Percentiles rank a stretch among this genome's conserved stretches.
Conservation (phyloP, 1,139 yeast species). For the Scheffersomyces parashehatae region DNA sequence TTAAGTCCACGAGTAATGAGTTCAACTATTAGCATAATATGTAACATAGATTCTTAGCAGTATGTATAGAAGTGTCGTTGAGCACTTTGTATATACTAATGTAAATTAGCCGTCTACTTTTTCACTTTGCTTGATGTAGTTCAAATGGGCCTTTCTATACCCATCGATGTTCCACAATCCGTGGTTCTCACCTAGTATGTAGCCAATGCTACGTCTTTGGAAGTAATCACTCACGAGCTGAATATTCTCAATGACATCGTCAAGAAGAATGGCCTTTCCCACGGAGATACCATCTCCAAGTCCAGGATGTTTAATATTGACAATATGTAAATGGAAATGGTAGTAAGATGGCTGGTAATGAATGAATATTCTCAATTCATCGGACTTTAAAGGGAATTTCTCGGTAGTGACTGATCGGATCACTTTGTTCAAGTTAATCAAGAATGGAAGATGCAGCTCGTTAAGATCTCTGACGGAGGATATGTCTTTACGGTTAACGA, state of each 20-base stretch:
- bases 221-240: slow-evolving; percentile 50
- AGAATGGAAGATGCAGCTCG: slow-evolving; percentile 56
- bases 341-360: slow-evolving; percentile 97
- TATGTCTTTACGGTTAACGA: slow-evolving; percentile 73
- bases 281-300: slow-evolving; percentile 68
- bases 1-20: slow-evolving; percentile 63
- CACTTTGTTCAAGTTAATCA: slow-evolving; percentile 44
- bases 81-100: slow-evolving; percentile 1
- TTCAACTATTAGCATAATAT: slow-evolving; percentile 54
- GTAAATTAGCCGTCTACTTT: neutral
- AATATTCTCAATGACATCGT: slow-evolving; percentile 77
- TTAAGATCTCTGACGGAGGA: slow-evolving; percentile 75
- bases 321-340: slow-evolving; percentile 93
- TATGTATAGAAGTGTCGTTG: too few species aligned
- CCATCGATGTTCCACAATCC: slow-evolving; percentile 60
- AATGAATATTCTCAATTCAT: slow-evolving; percentile 69
- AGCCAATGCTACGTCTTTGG: slow-evolving; percentile 44
- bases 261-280: slow-evolving; percentile 82
- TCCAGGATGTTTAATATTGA: slow-evolving; percentile 71
- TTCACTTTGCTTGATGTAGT: neutral
- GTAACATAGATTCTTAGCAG: too few species aligned
- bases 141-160: slow-evolving; percentile 8
- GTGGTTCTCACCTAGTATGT: slow-evolving; percentile 72
- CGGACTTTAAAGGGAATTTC: slow-evolving; percentile 35
- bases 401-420: slow-evolving; percentile 51